A percentile compares a stretch with the other conserved stretches of the same genome.
phyloP scores from a whole-genome alignment of 2,329 filamentous ascomycete genomes.

The Sarocladiaceae sp. region DNA sequence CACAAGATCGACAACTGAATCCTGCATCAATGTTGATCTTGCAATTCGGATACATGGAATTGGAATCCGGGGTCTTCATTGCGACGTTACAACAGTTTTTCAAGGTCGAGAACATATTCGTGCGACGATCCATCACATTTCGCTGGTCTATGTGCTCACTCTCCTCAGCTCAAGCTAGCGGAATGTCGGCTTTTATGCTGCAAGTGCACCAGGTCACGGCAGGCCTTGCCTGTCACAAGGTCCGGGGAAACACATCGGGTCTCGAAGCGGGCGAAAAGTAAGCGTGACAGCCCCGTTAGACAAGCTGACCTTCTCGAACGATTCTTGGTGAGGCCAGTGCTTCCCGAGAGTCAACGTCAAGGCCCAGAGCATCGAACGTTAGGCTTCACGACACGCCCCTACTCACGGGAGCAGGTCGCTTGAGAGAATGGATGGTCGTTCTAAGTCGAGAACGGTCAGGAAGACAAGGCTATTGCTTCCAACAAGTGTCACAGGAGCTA shows the following conservation, averaged over 20 bases:
- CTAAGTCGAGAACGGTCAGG: too few species aligned
- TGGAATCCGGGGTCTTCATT: not conserved
- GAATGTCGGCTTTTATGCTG: not conserved
- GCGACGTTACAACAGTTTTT: not conserved
- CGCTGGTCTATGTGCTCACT: constrained; percentile 6
- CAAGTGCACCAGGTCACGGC: not conserved
- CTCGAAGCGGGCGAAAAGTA: too few species aligned
- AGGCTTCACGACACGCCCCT: not conserved
- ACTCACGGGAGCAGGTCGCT: not conserved
- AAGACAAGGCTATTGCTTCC: too few species aligned
- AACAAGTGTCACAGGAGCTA: too few species aligned
- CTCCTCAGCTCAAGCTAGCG: constrained; percentile 1
- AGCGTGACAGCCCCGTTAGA: too few species aligned
- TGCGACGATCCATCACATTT: too few species aligned
- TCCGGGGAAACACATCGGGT: not conserved
- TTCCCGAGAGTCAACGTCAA: not conserved
- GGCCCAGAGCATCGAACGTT: not conserved
- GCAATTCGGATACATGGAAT: not conserved
- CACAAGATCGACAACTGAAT: not conserved
- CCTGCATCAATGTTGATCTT: not conserved
- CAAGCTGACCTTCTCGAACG: not conserved
- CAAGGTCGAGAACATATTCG: not conserved
- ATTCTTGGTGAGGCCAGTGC: not conserved
- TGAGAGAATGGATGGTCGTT: not conserved
- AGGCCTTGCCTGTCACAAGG: not conserved